These are phyloP conservation scores for Verbena officinalis DNA, from an alignment of 257 asterid species.

Conservation along the genomic window DNA sequence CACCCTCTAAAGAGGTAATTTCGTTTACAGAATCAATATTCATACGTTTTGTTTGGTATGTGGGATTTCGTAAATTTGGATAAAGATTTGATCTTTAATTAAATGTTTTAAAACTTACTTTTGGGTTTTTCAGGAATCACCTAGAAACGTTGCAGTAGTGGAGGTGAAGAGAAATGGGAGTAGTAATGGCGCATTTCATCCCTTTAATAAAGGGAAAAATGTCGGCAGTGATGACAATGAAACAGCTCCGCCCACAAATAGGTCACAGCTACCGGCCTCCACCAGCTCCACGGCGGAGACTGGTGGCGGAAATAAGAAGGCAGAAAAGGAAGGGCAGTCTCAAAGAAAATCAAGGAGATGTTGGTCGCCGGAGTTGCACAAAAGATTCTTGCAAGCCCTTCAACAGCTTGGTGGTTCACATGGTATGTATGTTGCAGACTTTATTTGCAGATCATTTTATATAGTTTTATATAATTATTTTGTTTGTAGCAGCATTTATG, in stretches of 20 bases:
- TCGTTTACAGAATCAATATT: too few relatives aligned
- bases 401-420: conserved; percentile 72
- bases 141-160: conserved; percentile 37
- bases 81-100: conserved; percentile 14
- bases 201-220: conserved; percentile 46
- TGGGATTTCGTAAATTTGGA: conserved; percentile 23
- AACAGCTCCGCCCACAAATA: background rate
- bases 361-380: conserved; percentile 71
- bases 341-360: conserved; percentile 61
- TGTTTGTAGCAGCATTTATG: background rate
- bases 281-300: conserved; percentile 50
- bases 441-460: background rate
- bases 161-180: conserved; percentile 49
- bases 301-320: conserved; percentile 43
- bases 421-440: conserved; percentile 33
- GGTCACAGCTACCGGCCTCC: conserved; percentile 30
- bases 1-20: conserved; percentile 51
- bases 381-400: conserved; percentile 63
- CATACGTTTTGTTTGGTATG: background rate
- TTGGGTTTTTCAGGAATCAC: conserved; percentile 35
- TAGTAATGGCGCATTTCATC: conserved; percentile 56
- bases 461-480: too few relatives aligned
- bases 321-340: conserved; percentile 44
- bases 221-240: conserved; percentile 5
- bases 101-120: background rate